phyloP scores from a whole-genome alignment of 257 asterid genomes.

The Solanum paucissectum region DNA sequence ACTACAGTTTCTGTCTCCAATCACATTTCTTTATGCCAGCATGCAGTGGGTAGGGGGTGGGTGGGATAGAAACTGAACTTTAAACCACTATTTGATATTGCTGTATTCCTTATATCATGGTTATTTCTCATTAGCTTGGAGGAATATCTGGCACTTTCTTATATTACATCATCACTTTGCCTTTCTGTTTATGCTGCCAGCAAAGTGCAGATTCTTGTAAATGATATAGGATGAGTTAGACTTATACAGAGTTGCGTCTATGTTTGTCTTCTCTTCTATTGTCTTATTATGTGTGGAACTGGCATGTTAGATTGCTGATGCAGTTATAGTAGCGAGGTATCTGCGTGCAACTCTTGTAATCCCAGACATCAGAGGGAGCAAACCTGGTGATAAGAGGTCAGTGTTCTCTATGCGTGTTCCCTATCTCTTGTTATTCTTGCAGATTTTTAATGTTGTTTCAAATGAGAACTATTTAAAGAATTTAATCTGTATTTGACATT shows the following conservation, averaged over 20 bases:
- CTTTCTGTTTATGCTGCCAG: not conserved
- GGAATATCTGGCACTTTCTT: not conserved
- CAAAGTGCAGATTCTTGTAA: not conserved
- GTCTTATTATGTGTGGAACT: not conserved
- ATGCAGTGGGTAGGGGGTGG: not conserved
- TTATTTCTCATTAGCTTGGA: not conserved
- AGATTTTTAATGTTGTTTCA: not conserved
- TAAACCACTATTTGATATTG: not conserved
- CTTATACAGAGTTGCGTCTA: not conserved
- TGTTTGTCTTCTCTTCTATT: not conserved
- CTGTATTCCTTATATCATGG: not conserved
- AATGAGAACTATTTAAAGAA: not conserved
- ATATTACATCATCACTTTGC: not conserved
- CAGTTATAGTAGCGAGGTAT: conserved; percentile 85
- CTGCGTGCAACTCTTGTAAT: conserved; percentile 83
- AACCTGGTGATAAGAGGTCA: conserved; percentile 80
- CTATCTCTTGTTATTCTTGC: not conserved
- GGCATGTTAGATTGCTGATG: conserved; percentile 67
- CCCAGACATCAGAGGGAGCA: conserved; percentile 87
- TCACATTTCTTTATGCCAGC: not conserved
- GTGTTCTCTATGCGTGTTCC: not conserved
- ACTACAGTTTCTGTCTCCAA: not conserved
- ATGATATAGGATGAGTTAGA: not conserved
- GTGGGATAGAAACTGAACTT: not conserved
- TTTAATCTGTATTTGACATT: not conserved